phyloP scores from a whole-genome alignment of 306 rosid genomes.

The Quercus bicolor region DNA sequence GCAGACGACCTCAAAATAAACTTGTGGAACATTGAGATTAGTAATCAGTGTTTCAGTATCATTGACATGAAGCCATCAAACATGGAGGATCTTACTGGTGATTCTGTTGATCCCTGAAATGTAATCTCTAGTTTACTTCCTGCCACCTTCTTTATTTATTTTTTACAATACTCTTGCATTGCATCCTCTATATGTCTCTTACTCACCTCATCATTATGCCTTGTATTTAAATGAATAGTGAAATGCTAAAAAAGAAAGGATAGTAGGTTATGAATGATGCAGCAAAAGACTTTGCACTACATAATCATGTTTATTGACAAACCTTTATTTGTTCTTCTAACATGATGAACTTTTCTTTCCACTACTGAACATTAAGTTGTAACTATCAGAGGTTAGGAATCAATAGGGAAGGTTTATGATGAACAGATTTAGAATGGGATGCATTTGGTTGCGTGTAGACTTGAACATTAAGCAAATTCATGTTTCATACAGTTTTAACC shows the following conservation, averaged over 20 bases:
- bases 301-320: background rate
- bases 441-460: background rate
- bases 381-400: background rate
- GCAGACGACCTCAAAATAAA: conserved; percentile 71
- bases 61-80: conserved; percentile 59
- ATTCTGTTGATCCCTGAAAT: conserved; percentile 6
- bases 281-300: background rate
- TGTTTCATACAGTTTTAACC: background rate
- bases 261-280: background rate
- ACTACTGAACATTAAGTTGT: background rate
- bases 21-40: conserved; percentile 68
- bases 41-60: conserved; percentile 63
- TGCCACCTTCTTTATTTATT: background rate
- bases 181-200: background rate
- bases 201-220: background rate
- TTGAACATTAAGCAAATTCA: background rate
- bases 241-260: background rate
- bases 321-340: background rate
- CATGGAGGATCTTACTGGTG: conserved; percentile 52
- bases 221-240: background rate
- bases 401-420: background rate
- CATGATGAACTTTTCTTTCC: background rate
- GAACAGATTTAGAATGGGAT: background rate
- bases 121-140: background rate
- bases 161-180: background rate